Percentiles rank a stretch among this genome's conserved stretches.
These are phyloP conservation scores for Solanum rostratum DNA, from an alignment of 257 asterid species.

Conservation along the genomic window DNA sequence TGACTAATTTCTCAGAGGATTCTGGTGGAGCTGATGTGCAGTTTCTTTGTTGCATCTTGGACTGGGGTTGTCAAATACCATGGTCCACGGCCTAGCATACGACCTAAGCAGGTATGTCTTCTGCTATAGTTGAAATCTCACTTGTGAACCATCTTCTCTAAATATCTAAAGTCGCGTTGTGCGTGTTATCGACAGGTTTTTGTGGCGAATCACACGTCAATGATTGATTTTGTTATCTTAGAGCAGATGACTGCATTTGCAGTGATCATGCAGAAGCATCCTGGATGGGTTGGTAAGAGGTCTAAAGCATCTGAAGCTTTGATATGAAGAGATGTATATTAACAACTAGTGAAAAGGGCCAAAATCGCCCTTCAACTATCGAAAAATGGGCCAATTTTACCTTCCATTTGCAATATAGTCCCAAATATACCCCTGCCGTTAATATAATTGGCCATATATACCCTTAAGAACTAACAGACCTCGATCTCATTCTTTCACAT, in stretches of 20 bases:
- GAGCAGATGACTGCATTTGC: constrained; percentile 99
- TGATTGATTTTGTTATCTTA: constrained; percentile 89
- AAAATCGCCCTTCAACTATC: neutral
- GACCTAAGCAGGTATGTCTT: constrained; percentile 75
- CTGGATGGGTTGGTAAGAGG: constrained; percentile 98
- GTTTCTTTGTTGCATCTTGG: constrained; percentile 98
- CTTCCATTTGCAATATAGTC: neutral
- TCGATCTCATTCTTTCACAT: neutral
- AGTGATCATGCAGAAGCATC: constrained; percentile 99
- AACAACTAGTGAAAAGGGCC: neutral
- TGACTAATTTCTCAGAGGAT: constrained; percentile 37
- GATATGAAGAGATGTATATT: neutral
- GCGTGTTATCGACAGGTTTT: constrained; percentile 50
- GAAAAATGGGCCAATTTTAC: neutral
- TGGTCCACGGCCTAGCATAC: constrained; percentile 91
- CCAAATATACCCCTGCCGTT: neutral
- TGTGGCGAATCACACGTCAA: constrained; percentile 96
- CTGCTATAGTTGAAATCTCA: neutral
- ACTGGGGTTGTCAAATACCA: constrained; percentile 98
- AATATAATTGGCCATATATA: neutral
- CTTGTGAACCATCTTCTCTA: neutral
- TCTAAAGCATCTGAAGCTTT: neutral
- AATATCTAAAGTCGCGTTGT: neutral
- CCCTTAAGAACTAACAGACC: neutral
- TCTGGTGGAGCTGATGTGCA: constrained; percentile 94